phyloP scores from a whole-genome alignment of 1,284 basidiomycete genomes.

The Termitomyces sp. region DNA sequence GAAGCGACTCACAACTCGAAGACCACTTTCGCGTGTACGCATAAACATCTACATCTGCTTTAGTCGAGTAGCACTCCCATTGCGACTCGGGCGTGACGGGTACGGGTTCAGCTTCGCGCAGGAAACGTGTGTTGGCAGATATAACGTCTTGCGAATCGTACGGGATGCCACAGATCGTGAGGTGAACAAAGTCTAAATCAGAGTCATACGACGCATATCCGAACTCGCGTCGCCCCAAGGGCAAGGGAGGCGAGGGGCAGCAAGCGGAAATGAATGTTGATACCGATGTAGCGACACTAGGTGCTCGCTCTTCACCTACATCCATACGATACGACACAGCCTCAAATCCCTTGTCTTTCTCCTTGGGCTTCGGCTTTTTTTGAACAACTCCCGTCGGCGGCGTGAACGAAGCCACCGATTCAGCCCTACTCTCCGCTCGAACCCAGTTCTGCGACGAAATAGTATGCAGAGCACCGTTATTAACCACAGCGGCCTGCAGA shows the following conservation, averaged over 20 bases:
- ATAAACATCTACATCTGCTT: not conserved
- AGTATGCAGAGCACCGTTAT: constrained; percentile 12
- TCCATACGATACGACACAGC: not conserved
- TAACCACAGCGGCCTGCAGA: constrained; percentile 11
- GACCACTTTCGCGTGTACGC: not conserved
- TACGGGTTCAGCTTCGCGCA: not conserved
- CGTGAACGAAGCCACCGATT: not conserved
- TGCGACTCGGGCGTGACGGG: not conserved
- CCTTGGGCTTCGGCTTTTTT: not conserved
- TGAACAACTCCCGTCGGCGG: not conserved
- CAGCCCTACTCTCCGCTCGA: not conserved
- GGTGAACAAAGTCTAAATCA: constrained; percentile 1
- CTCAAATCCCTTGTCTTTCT: not conserved
- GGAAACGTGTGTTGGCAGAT: constrained; percentile 9
- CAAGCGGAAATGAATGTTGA: not conserved
- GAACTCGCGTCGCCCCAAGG: not conserved
- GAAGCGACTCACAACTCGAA: constrained; percentile 1
- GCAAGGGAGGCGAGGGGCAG: not conserved
- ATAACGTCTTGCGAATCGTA: not conserved
- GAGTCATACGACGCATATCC: constrained; percentile 5
- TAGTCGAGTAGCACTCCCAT: not conserved
- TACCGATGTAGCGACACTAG: not conserved
- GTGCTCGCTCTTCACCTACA: not conserved
- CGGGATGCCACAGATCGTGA: constrained; percentile 4
- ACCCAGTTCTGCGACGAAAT: not conserved